Conservation (phyloP, 371 early-diverging fungal species). For the Mucor irregularis region DNA sequence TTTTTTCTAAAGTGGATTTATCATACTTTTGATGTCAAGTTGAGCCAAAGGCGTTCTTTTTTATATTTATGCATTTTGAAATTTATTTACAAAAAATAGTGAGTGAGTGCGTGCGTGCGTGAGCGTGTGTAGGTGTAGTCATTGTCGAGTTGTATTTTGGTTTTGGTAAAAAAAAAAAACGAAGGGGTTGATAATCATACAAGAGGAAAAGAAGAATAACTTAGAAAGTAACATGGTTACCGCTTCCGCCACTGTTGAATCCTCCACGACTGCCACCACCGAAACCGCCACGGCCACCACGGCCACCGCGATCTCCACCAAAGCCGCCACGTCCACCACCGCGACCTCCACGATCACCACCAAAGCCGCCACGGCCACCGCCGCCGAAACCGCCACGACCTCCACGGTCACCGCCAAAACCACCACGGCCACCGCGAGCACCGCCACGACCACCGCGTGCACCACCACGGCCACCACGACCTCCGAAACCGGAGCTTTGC, state of each 20-base stretch:
- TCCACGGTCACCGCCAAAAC: not conserved
- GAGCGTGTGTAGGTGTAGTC: too few relatives aligned
- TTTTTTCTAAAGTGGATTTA: too few relatives aligned
- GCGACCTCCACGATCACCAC: conserved; percentile 9
- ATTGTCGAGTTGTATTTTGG: too few relatives aligned
- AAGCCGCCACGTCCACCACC: conserved; percentile 10
- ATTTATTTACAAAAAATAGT: too few relatives aligned
- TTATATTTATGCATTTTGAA: too few relatives aligned
- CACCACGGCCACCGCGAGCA: conserved; percentile 18
- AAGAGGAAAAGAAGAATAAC: too few relatives aligned
- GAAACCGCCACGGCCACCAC: conserved; percentile 20
- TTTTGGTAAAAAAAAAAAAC: too few relatives aligned
- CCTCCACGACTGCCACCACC: conserved; percentile 12
- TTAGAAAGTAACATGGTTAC: conserved; percentile 19
- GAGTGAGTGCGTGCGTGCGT: too few relatives aligned
- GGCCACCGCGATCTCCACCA: conserved; percentile 10
- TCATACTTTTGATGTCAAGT: too few relatives aligned
- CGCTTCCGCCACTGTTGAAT: not conserved
- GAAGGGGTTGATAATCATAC: not conserved
- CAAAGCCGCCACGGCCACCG: conserved; percentile 7
- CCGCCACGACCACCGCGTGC: conserved; percentile 17
- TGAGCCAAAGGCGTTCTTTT: too few relatives aligned
- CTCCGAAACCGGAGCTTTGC: conserved; percentile 33
- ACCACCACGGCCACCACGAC: conserved; percentile 12
- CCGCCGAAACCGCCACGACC: conserved; percentile 8